phyloP scores from a whole-genome alignment of 139 green algal species.

The Volvox reticuliferus region DNA sequence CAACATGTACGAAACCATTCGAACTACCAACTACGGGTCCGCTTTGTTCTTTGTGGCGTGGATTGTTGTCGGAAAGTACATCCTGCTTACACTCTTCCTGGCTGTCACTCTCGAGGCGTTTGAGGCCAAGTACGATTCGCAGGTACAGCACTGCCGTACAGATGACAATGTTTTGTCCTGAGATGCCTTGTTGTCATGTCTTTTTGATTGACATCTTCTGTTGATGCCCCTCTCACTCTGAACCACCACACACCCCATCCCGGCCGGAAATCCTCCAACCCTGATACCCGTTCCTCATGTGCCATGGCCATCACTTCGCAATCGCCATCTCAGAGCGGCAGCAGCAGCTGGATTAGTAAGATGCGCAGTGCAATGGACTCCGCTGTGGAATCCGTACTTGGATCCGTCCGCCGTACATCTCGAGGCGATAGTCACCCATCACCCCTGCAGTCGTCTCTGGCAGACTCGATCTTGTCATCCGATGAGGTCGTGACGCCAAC shows the following conservation, averaged over 20 bases:
- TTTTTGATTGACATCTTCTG: too few relatives aligned
- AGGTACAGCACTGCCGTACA: constrained; percentile 3
- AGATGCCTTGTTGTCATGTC: background rate
- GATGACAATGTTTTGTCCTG: background rate
- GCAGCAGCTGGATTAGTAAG: constrained; percentile 28
- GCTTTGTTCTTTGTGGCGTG: constrained; percentile 74
- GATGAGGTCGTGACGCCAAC: background rate
- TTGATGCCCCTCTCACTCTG: too few relatives aligned
- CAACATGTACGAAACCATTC: constrained; percentile 66
- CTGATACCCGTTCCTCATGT: too few relatives aligned
- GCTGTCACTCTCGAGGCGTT: constrained; percentile 84
- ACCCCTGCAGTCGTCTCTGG: background rate
- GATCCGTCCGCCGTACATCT: background rate
- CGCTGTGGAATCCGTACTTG: constrained; percentile 15
- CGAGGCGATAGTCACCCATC: background rate
- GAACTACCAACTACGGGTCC: constrained; percentile 64
- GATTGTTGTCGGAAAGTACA: constrained; percentile 81
- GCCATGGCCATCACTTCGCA: too few relatives aligned
- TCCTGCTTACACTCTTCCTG: constrained; percentile 80
- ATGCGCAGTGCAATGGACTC: constrained; percentile 30
- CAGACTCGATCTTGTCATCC: background rate
- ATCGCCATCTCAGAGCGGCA: background rate
- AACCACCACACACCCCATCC: too few relatives aligned
- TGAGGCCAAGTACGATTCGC: constrained; percentile 76
- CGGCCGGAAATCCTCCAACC: too few relatives aligned